phyloP scores from a whole-genome alignment of 495 filamentous ascomycete genomes.

The Schizothecium vesticola region DNA sequence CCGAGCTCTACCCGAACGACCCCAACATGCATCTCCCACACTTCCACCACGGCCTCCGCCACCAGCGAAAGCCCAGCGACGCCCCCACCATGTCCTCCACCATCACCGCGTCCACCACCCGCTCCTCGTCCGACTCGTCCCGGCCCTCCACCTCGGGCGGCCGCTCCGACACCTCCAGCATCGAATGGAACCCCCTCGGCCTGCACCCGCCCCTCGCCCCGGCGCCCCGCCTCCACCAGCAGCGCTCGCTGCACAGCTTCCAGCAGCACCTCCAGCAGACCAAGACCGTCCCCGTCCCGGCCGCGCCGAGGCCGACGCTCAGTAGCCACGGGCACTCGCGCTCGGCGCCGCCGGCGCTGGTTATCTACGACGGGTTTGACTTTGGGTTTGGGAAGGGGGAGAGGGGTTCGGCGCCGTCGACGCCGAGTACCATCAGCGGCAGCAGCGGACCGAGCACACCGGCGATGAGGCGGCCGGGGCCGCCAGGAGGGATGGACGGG shows the following conservation, averaged over 20 bases:
- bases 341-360: slow-evolving; percentile 8
- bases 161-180: slow-evolving; percentile 17
- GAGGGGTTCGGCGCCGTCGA: background rate
- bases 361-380: slow-evolving; percentile 36
- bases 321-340: slow-evolving; percentile 1
- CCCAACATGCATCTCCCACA: slow-evolving; percentile 13
- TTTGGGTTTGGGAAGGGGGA: slow-evolving; percentile 24
- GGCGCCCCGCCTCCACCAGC: slow-evolving; percentile 18
- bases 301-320: background rate
- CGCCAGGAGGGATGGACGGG: slow-evolving; percentile 18
- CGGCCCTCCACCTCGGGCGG: slow-evolving; percentile 19
- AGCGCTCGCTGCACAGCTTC: slow-evolving; percentile 17
- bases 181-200: slow-evolving; percentile 34
- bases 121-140: slow-evolving; percentile 26
- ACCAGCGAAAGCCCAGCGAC: slow-evolving; percentile 21
- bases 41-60: background rate
- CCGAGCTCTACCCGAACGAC: background rate
- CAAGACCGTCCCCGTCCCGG: background rate
- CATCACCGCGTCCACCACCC: slow-evolving; percentile 20
- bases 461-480: slow-evolving; percentile 14
- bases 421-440: background rate
- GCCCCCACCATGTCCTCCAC: slow-evolving; percentile 20
- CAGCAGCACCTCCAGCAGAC: background rate
- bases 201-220: slow-evolving; percentile 24
- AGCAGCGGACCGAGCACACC: slow-evolving; percentile 3